Evolutionary conservation across 2,329 filamentous ascomycete genomes (phyloP).

Genomic region (Fusarium nurragi): DNA sequence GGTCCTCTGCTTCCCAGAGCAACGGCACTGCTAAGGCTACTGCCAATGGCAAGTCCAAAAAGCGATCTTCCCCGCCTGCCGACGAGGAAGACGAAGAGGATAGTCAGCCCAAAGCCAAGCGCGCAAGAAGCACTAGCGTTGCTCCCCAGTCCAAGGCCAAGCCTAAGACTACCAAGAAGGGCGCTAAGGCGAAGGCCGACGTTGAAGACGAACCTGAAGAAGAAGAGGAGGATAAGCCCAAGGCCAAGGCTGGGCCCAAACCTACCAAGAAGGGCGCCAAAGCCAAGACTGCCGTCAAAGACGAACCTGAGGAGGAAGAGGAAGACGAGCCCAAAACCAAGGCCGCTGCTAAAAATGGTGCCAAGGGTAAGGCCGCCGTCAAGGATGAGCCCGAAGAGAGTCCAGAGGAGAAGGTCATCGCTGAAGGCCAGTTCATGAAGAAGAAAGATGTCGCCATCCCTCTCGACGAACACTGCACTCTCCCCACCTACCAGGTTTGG

Average conservation of each 20-base stretch:
- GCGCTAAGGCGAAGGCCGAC: background rate
- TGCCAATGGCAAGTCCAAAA: slow-evolving; percentile 38
- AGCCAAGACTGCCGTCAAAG: background rate
- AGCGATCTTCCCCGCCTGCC: slow-evolving; percentile 40
- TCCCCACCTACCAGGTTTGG: slow-evolving; percentile 63
- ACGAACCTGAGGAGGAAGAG: background rate
- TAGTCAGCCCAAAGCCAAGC: slow-evolving; percentile 46
- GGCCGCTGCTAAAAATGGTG: slow-evolving; percentile 39
- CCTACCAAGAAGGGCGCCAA: background rate
- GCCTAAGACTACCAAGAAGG: background rate
- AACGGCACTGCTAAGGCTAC: slow-evolving; percentile 36
- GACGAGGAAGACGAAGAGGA: slow-evolving; percentile 44
- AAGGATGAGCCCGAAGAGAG: slow-evolving; percentile 41
- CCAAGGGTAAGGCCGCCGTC: slow-evolving; percentile 36
- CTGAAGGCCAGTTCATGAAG: slow-evolving; percentile 59
- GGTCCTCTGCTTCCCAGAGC: slow-evolving; percentile 43
- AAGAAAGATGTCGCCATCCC: slow-evolving; percentile 59
- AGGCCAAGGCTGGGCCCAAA: slow-evolving; percentile 43
- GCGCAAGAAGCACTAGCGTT: slow-evolving; percentile 16
- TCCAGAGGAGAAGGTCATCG: slow-evolving; percentile 49
- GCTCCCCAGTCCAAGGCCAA: slow-evolving; percentile 9
- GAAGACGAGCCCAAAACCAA: slow-evolving; percentile 40
- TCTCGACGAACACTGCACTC: slow-evolving; percentile 57
- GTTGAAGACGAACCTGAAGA: background rate
- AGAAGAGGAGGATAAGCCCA: slow-evolving; percentile 21